These are phyloP conservation scores for Ceratocystis albifundus DNA, from an alignment of 2,329 filamentous ascomycete species.

Conservation along the genomic window DNA sequence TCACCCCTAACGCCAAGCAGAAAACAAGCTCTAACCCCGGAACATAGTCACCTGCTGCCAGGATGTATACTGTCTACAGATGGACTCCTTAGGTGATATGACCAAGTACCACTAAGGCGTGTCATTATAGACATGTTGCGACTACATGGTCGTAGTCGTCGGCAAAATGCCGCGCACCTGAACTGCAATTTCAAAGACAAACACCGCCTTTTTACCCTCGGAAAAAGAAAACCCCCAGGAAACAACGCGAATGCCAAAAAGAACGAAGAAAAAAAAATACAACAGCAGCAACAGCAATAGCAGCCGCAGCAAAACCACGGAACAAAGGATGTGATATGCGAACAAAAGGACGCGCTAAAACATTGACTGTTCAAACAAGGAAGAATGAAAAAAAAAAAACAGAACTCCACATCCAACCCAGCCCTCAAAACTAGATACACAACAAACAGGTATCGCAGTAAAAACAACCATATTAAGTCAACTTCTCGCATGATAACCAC, in stretches of 20 bases:
- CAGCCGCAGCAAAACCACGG: neutral
- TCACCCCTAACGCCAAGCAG: neutral
- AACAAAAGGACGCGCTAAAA: neutral
- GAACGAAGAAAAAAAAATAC: neutral
- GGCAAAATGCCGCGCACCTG: too few relatives aligned
- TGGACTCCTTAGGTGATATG: neutral
- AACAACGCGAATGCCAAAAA: neutral
- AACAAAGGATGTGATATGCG: constrained; percentile 5
- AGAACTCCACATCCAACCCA: neutral
- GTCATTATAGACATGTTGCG: too few relatives aligned
- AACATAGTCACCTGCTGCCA: neutral
- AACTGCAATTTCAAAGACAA: neutral
- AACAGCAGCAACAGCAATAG: neutral
- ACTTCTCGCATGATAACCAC: neutral
- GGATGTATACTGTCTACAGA: too few relatives aligned
- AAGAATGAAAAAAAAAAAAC: neutral
- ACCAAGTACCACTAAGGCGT: neutral
- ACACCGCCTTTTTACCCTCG: neutral
- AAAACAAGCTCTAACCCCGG: neutral
- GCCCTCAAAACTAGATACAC: too few relatives aligned
- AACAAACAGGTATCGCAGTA: neutral
- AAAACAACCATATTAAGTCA: neutral
- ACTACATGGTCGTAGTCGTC: too few relatives aligned
- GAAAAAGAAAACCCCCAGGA: neutral
- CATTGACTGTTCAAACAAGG: constrained; percentile 4